A percentile compares a stretch with the other conserved stretches of the same genome.
phyloP scores from a whole-genome alignment of 2,329 filamentous ascomycete species.

The Aureobasidium sp. region DNA sequence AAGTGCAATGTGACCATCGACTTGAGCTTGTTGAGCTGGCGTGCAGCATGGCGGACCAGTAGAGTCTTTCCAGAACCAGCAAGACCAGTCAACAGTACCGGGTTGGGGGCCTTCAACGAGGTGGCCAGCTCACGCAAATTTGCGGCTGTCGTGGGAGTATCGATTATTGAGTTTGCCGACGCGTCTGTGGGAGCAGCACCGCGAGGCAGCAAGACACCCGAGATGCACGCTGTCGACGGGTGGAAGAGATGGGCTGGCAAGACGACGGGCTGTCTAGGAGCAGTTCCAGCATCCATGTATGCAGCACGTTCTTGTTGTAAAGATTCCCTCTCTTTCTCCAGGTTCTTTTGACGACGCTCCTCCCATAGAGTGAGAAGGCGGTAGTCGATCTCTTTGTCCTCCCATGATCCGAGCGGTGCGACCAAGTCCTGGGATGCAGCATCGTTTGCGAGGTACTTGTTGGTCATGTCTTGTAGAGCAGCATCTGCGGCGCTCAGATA shows the following conservation, averaged over 20 bases:
- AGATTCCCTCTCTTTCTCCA: conserved; percentile 14
- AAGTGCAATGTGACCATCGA: conserved; percentile 89
- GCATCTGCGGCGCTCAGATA: conserved; percentile 72
- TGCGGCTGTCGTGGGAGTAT: conserved; percentile 60
- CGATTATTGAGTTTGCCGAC: conserved; percentile 44
- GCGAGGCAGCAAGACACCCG: conserved; percentile 57
- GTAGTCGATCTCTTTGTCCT: conserved; percentile 69
- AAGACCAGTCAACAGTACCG: conserved; percentile 72
- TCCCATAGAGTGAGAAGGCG: conserved; percentile 61
- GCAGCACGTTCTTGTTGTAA: background rate
- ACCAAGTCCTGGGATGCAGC: conserved; percentile 2
- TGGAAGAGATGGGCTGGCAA: conserved; percentile 19
- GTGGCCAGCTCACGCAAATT: conserved; percentile 65
- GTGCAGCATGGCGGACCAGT: conserved; percentile 71
- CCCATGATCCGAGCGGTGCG: conserved; percentile 57
- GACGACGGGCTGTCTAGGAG: background rate
- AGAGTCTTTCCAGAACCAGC: conserved; percentile 88
- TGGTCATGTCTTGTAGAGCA: conserved; percentile 58
- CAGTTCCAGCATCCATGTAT: background rate
- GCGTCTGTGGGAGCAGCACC: conserved; percentile 32
- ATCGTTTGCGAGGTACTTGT: background rate
- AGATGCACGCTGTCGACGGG: conserved; percentile 50
- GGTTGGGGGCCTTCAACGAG: conserved; percentile 57
- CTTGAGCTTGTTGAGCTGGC: conserved; percentile 66
- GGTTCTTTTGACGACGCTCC: conserved; percentile 43